Conservation (phyloP, 768 basidiomycete genomes). For the Xanthoconium purpureum region DNA sequence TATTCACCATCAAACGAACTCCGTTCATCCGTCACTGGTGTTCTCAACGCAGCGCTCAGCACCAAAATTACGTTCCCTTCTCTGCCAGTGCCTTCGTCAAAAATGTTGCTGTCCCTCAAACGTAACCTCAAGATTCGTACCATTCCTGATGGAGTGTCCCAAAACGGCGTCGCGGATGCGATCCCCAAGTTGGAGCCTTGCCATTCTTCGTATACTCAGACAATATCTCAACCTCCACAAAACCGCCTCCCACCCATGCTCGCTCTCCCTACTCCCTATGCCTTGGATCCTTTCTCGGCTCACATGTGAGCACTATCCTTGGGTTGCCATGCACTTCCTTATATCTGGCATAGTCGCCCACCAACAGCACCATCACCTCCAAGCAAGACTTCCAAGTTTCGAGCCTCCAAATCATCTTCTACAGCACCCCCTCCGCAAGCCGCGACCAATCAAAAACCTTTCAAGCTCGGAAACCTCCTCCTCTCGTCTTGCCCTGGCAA, state of each 20-base stretch:
- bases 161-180: background rate
- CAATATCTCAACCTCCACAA: constrained; percentile 1
- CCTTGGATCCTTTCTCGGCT: constrained; percentile 15
- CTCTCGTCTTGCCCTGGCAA: constrained; percentile 95
- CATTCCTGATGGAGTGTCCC: background rate
- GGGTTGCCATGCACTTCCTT: background rate
- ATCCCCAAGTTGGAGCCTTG: constrained; percentile 1
- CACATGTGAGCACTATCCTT: constrained; percentile 13
- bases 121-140: constrained; percentile 12
- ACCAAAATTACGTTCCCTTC: constrained; percentile 17
- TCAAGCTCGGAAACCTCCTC: constrained; percentile 76
- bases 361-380: constrained; percentile 18
- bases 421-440: constrained; percentile 4
- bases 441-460: constrained; percentile 17
- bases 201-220: constrained; percentile 1
- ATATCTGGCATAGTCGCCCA: constrained; percentile 14
- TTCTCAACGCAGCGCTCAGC: constrained; percentile 23
- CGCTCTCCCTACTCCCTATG: constrained; percentile 8
- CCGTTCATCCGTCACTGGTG: constrained; percentile 21
- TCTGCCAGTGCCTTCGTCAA: constrained; percentile 17
- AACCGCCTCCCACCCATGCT: constrained; percentile 9
- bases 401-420: constrained; percentile 8
- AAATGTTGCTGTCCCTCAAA: constrained; percentile 21
- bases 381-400: constrained; percentile 13
- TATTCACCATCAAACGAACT: constrained; percentile 2